Evolutionary conservation across 2,329 filamentous ascomycete genomes (phyloP), one percentile per base, ranked within the genome.

Genomic region (Monilinia laxa): DNA sequence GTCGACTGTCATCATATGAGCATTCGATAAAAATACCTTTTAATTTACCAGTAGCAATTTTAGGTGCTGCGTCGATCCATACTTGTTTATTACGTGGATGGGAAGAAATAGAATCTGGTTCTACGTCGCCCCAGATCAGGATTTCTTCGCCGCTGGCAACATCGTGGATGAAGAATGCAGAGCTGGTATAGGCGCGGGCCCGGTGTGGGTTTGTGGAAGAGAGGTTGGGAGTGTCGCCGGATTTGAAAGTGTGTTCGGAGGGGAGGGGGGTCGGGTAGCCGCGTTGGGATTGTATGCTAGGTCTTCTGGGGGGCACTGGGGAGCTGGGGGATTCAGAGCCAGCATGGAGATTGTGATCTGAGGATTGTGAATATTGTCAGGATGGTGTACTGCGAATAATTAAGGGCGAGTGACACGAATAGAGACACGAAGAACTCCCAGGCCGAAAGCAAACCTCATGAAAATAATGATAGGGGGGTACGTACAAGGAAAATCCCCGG

Each of bases 11-110:
- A 69, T 92, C 90, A 77, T 94, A 99, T 69, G 92, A 96, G 78
- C 94, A 98, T 80, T 99, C 95, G 72, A 99, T 96, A 75, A 98
- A 94, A 16, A 99, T 90, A 14, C 90, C 94, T 0, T 83, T 85
- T 0, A 99, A 83, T 4, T 84, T 82, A 1, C 92, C 91, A 0
- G 83, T 80, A 0, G 83, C 90, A 35, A 99, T 87, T 76, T 96
- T 97, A 11, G 90, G 90, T 0, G 93, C 94, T 0, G 94, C 94
- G 74, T 95, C 91, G 71, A 87, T 84, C 95, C 95, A 99, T 18
- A 99, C 87, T 18, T 83, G 81, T n/a, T 84, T 80, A 71, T 95
- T 98, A 31, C 93, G 87, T 0, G 94, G 93, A 1, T 86, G 89
- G 2, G 94, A 79, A 0, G 92, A 96, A 35, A 98, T 79, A 11